These are phyloP conservation scores for Botrytis tulipae DNA, from an alignment of 2,329 filamentous ascomycete genomes.

Conservation along the genomic window DNA sequence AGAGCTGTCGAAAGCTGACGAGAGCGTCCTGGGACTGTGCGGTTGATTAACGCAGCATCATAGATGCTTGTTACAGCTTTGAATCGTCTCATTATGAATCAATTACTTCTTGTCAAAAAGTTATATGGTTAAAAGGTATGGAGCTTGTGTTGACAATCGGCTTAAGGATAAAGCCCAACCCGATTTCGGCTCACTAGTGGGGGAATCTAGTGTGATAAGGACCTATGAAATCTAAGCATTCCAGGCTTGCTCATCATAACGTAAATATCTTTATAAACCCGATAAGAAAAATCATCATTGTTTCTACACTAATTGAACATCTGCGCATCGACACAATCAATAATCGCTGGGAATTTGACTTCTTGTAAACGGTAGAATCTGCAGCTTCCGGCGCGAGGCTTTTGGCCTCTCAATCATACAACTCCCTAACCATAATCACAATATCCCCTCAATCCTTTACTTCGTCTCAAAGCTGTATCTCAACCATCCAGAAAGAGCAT, in stretches of 20 bases:
- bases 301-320: conserved; percentile 32
- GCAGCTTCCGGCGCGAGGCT: conserved; percentile 9
- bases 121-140: conserved; percentile 19
- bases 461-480: conserved; percentile 62
- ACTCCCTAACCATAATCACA: conserved; percentile 14
- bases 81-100: conserved; percentile 35
- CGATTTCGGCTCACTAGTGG: conserved; percentile 15
- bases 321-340: conserved; percentile 17
- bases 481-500: conserved; percentile 72
- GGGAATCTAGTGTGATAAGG: neutral
- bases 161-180: conserved; percentile 12
- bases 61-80: conserved; percentile 30
- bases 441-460: conserved; percentile 27
- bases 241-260: neutral
- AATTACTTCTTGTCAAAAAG: conserved; percentile 26
- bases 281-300: conserved; percentile 6
- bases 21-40: conserved; percentile 24
- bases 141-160: conserved; percentile 17
- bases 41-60: conserved; percentile 25
- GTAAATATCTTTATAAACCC: neutral
- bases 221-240: neutral
- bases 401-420: conserved; percentile 21
- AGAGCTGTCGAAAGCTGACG: conserved; percentile 34
- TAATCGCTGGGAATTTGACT: conserved; percentile 4
- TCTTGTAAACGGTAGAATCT: conserved; percentile 6